Percentiles rank a stretch among this genome's conserved stretches.
Conservation (phyloP, 805 yeast species). For the Cyberlindnera americana region DNA sequence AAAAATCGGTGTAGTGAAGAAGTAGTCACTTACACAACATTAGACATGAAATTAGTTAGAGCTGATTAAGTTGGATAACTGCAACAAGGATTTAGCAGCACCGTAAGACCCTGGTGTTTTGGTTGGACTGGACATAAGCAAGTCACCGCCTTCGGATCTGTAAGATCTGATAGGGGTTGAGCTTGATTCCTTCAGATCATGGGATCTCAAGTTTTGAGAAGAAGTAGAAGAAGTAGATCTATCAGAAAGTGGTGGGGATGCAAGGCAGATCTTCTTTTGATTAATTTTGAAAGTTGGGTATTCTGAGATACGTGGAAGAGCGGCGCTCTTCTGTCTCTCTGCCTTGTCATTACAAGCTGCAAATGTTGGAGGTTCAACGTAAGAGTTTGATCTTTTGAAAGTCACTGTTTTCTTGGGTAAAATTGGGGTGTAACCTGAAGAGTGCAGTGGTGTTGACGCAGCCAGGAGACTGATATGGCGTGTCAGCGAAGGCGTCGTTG, state of each 20-base stretch:
- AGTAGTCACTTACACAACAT: too few relatives aligned
- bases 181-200: slow-evolving; percentile 17
- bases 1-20: too few relatives aligned
- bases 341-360: not conserved
- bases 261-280: not conserved
- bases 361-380: slow-evolving; percentile 8
- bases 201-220: not conserved
- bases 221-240: too few relatives aligned
- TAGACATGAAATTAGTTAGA: slow-evolving; percentile 17
- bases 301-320: slow-evolving; percentile 15
- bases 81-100: slow-evolving; percentile 43
- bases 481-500: slow-evolving; percentile 24
- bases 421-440: slow-evolving; percentile 1
- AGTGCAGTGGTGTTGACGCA: slow-evolving; percentile 30
- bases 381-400: slow-evolving; percentile 14
- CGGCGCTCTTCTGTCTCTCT: not conserved
- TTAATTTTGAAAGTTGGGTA: slow-evolving; percentile 9
- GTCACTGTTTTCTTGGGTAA: slow-evolving; percentile 20
- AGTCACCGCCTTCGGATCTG: slow-evolving; percentile 21
- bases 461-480: slow-evolving; percentile 34
- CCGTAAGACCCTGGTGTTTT: slow-evolving; percentile 47
- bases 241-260: slow-evolving; percentile 1
- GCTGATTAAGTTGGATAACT: slow-evolving; percentile 32
- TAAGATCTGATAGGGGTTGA: slow-evolving; percentile 26
- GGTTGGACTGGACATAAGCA: slow-evolving; percentile 36